Base-by-base conservation (phyloP, 768 basidiomycete genomes). In the Termitomyces sp. region DNA sequence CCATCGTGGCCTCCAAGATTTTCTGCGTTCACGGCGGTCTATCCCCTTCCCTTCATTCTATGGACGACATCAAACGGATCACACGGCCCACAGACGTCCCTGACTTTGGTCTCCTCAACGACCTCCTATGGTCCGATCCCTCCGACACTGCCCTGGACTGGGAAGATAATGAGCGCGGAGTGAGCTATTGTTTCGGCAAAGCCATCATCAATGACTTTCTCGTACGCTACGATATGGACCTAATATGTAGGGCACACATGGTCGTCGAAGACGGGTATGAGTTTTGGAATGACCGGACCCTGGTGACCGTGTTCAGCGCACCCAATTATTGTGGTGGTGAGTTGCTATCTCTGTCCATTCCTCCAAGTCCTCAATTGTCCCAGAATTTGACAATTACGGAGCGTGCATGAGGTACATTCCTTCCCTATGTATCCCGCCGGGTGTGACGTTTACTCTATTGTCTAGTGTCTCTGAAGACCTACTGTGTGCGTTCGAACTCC, bases 201-300 rank as follows among this genome's bases (percentile, higher is more conserved):
- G 87, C 87, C 12, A 91, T 98, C 67, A 98, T 98, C 71, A 96
- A 96, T 69, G 92, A 96, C 65, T 98, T 98, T 80, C 79, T 98
- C 59, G 87, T 89, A 65, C 87, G 91, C 64, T 95, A 96, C 71
- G 96, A 99, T 75, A 98, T 99, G 91, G 96, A 99, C 76, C 82
- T 99, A 65, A 98, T 99, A 77, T 98, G 97, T 79, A 89, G 97
- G 54, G 97, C 97, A 54, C 97, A 99, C 76, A 98, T 98, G 97
- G 97, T 99, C 49, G 97, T 99, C 64, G 97, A 99, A 73, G 94
- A 96, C 70, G 96, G 96, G 8, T 98, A 98, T 71, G 97, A 99
- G 79, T 99, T 99, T 72, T 99, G 97, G 93, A 98, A 98, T 69
- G 97, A 99, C 70, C 86, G 97, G 66, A 98, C 97, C 52, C 77